These are phyloP conservation scores for Herpetospermum pedunculosum DNA, from an alignment of 306 rosid species.

Conservation along the genomic window DNA sequence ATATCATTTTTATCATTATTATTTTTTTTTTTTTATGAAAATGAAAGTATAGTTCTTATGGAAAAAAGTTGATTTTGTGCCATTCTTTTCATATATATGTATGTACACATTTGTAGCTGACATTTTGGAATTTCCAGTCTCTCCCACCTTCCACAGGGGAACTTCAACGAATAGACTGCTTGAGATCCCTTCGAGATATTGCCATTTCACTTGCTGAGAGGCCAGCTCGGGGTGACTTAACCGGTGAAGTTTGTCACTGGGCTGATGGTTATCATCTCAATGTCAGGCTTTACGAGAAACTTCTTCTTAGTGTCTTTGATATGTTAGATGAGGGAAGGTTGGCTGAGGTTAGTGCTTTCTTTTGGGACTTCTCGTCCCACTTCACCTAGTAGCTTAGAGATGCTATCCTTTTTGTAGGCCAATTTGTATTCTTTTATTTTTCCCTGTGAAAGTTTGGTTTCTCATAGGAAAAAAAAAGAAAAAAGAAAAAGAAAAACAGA, in stretches of 20 bases:
- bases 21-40: background rate
- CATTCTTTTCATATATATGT: background rate
- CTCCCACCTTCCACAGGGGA: constrained; percentile 78
- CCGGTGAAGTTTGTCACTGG: constrained; percentile 99
- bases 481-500: background rate
- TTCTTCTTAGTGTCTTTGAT: constrained; percentile 87
- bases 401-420: background rate
- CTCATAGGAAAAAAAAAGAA: background rate
- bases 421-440: background rate
- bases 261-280: constrained; percentile 90
- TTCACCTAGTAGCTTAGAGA: background rate
- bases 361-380: background rate
- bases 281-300: constrained; percentile 84
- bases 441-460: background rate
- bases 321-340: constrained; percentile 93
- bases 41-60: background rate
- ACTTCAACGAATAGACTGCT: constrained; percentile 86
- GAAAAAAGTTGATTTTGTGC: background rate
- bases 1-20: background rate
- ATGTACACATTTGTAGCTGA: background rate
- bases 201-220: constrained; percentile 83
- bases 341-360: constrained; percentile 61
- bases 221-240: constrained; percentile 96
- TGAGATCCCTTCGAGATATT: constrained; percentile 81
- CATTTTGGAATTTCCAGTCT: constrained; percentile 37